Percentiles rank a stretch among this genome's conserved stretches.
Conservation (phyloP, 306 rosid species). For the Cucumis cinereus region DNA sequence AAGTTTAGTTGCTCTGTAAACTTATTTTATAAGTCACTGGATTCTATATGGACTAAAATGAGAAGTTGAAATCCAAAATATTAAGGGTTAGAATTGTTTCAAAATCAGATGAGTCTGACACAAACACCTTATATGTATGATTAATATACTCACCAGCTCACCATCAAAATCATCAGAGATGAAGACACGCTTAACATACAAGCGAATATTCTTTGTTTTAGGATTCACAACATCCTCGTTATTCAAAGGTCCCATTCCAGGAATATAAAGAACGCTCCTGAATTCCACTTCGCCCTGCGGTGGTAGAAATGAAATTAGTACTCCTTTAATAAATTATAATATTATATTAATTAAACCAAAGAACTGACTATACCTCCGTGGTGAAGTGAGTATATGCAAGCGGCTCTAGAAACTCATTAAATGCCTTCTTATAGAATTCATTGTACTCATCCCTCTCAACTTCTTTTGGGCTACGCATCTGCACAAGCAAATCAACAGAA, state of each 20-base stretch:
- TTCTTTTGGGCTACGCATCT: constrained; percentile 93
- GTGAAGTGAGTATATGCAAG: constrained; percentile 82
- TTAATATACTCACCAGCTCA: constrained; percentile 64
- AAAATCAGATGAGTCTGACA: neutral
- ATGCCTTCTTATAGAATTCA: constrained; percentile 84
- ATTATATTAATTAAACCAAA: neutral
- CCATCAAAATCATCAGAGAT: constrained; percentile 99
- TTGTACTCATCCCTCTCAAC: constrained; percentile 71
- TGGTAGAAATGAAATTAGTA: constrained; percentile 12
- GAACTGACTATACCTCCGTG: constrained; percentile 51
- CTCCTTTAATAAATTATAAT: neutral
- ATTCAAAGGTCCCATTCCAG: constrained; percentile 96
- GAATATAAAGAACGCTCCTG: constrained; percentile 83
- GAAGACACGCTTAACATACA: constrained; percentile 90
- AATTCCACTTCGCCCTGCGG: constrained; percentile 95
- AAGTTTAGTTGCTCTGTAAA: neutral
- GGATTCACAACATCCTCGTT: constrained; percentile 88
- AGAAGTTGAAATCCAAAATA: neutral
- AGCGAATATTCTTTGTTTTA: constrained; percentile 82
- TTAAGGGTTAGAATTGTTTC: neutral
- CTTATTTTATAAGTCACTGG: neutral
- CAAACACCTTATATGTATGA: neutral
- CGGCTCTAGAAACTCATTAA: constrained; percentile 86
- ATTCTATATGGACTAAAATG: neutral
- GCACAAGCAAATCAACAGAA: constrained; percentile 12